Base-by-base conservation (phyloP, 306 rosid species). In the Ochetophila trinervis region DNA sequence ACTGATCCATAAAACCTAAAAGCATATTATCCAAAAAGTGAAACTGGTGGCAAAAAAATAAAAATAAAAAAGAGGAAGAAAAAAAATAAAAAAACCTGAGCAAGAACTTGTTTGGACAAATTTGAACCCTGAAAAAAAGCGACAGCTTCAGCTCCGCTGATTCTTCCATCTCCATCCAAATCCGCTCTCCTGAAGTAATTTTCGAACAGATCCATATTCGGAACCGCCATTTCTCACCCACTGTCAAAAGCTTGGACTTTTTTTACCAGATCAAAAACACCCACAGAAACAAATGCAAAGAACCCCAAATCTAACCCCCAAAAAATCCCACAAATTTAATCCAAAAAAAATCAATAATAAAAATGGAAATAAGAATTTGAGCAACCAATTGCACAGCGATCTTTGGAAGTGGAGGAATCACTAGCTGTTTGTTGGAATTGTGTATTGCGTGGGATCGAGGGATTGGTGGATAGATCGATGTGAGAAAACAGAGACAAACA, bases 141-240 rank as follows among this genome's bases (percentile, higher is more conserved):
- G 30, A 92, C 93, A 45, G 96, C 98, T 68, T 92, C 98, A 62
- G 87, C 79, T 49, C 96, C 98, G 68, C 91, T 92, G 83, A 92
- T 92, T 78, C 91, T 84, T 23, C 96, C 93, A 86, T 92, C 98
- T 24, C 98, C 96, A 49, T 92, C 96, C 79, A 89, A 89, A 89
- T 92, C 98, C 59, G 96, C 96, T 73, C 95, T 74, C 68, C 87
- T 49, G 53, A 92, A 92, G 78, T 53, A 87, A 20, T 78, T 70
- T 67, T 92, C 96, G 51, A 87, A 90, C 89, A 84, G 91, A 92
- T 92, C 95, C 93, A 74, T 75, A 57, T 79, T 78, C 44, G 87
- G 73, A 21, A 73, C 79, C 53, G 86, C 81, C 81, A 81, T 85
- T 67, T 30, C 52, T 62, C 17, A 1, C 19, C 54, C 73, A 60